Conservation (phyloP, 1,284 basidiomycete species). For the Pseudozyma hubeiensis region DNA sequence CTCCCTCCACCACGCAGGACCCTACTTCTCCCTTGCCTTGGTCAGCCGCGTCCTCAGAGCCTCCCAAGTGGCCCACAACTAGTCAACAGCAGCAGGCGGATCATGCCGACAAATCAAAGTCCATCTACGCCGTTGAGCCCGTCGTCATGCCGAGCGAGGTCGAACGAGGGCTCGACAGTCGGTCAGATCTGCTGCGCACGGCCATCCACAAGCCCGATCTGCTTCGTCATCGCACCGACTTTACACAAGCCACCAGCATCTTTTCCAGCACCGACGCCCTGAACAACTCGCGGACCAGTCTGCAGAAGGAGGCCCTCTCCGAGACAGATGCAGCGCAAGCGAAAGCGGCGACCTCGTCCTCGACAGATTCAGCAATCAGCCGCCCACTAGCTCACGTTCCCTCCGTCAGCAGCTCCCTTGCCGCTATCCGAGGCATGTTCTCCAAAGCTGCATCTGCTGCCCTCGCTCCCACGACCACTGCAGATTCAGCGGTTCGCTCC, state of each 20-base stretch:
- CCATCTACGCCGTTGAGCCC: constrained; percentile 25
- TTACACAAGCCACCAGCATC: constrained; percentile 46
- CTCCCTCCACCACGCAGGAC: constrained; percentile 43
- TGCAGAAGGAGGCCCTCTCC: constrained; percentile 24
- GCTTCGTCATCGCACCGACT: constrained; percentile 33
- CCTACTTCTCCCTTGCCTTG: constrained; percentile 26
- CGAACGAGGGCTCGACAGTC: constrained; percentile 5
- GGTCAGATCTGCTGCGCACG: constrained; percentile 4
- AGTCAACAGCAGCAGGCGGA: constrained; percentile 9
- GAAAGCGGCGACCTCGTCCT: background rate
- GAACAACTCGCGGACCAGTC: constrained; percentile 21
- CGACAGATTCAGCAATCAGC: constrained; percentile 3
- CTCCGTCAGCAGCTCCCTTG: constrained; percentile 34
- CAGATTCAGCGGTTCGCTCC: constrained; percentile 7
- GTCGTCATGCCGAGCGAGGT: constrained; percentile 26
- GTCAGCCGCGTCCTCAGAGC: constrained; percentile 25
- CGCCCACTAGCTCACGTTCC: constrained; percentile 28
- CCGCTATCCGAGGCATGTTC: constrained; percentile 36
- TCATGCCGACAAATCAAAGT: background rate
- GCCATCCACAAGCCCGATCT: constrained; percentile 23
- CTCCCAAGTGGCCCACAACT: constrained; percentile 27
- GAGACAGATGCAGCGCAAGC: constrained; percentile 4
- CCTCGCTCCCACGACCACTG: constrained; percentile 6
- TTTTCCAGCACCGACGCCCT: constrained; percentile 32
- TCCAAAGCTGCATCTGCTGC: constrained; percentile 22